Evolutionary conservation across 2,329 filamentous ascomycete genomes (phyloP).

Genomic region (Mycosphaerelloides madeirae): DNA sequence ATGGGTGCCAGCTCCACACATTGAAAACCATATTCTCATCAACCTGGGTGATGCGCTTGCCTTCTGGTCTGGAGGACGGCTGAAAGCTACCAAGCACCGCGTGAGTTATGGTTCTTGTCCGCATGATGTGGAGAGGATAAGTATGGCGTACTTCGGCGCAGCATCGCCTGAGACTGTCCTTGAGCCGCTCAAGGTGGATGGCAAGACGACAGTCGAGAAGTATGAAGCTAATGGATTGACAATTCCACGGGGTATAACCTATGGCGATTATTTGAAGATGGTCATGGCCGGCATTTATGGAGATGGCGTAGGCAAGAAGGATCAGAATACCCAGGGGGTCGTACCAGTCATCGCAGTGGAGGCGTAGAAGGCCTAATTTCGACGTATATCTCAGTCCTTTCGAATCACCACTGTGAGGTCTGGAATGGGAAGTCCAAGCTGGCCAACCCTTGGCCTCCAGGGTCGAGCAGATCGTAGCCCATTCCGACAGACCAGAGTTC

Average conservation of each 20-base stretch:
- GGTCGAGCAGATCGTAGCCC: constrained; percentile 14
- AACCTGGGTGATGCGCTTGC: constrained; percentile 16
- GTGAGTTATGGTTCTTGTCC: constrained; percentile 2
- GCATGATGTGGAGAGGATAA: constrained; percentile 17
- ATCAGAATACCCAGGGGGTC: neutral
- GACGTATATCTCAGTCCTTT: neutral
- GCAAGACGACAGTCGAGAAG: constrained; percentile 1
- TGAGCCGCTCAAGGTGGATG: constrained; percentile 10
- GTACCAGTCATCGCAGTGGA: neutral
- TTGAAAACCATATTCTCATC: constrained; percentile 10
- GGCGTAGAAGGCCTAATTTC: neutral
- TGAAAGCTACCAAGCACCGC: constrained; percentile 15
- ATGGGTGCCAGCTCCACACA: constrained; percentile 11
- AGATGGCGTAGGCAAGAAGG: neutral
- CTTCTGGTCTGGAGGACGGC: constrained; percentile 12
- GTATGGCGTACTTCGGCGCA: constrained; percentile 24
- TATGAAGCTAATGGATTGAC: constrained; percentile 20
- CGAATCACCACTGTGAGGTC: neutral
- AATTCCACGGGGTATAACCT: constrained; percentile 20
- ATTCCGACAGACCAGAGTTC: constrained; percentile 13
- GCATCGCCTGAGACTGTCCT: constrained; percentile 21
- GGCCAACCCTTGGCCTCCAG: constrained; percentile 6
- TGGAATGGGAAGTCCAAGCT: constrained; percentile 6
- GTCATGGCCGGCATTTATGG: constrained; percentile 22
- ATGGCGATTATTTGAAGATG: constrained; percentile 16